Evolutionary conservation across 192 early-diverging fungal genomes (phyloP), one percentile per base, ranked within the genome.

Genomic region (Chytriomyces sp.): DNA sequence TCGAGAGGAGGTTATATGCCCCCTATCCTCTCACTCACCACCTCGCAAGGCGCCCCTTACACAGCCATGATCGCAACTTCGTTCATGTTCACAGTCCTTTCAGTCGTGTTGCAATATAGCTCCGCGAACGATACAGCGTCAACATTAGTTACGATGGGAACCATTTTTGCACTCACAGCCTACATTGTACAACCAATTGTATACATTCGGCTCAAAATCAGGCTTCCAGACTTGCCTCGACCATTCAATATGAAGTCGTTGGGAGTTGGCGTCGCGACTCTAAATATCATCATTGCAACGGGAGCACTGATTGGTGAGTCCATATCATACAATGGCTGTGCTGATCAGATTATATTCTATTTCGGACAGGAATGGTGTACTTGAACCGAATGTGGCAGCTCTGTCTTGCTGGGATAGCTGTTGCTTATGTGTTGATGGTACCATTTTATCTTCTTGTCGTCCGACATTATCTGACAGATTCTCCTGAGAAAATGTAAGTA

Each of bases 401-500:
- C n/a, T 60, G 58, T 19, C 53, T 69, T 19, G 7, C 30, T 5
- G 49, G 55, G 14, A 30, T 69, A 6, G 7, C 37, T 22, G 30
- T 56, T 37, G 67, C 19, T 5, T 58, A n/a, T 28, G 36, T 31
- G n/a, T 57, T 6, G 12, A 30, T 60, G 34, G 52, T 57, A 7
- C 67, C 67, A 59, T 8, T 69, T 2, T 69, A 59, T 36, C 32
- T 57, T 37, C 56, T 69, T 38, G 14, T 69, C 22, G 37, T 69
- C 26, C 33, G 39, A 25, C 32, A 69, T 25, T 56, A 57, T 12
- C 28, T 69, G 25, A 34, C 12, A 5, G 52, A 59, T n/a, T 69
- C 67, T 5, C 67, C 67, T 19, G 67, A 69, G 10, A 69, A 69
- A 56, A 33, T 69, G 53, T 69, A 17, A 57, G 67, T 55, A 49